Conservation (phyloP, 2,329 filamentous ascomycete species). For the Colletotrichum magnum region DNA sequence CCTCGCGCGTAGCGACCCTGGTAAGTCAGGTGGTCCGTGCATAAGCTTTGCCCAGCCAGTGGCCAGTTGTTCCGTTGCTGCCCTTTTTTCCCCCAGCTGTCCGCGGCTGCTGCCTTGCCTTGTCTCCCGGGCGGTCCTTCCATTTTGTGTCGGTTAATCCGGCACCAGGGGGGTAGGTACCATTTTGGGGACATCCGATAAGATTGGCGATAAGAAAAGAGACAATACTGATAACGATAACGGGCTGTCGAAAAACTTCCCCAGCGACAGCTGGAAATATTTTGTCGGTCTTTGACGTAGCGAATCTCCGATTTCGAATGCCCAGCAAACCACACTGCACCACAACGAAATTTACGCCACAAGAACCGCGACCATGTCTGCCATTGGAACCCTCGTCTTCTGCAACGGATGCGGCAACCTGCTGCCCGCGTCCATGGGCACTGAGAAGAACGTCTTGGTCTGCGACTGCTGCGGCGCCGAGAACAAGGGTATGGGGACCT, state of each 20-base stretch:
- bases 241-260: slow-evolving; percentile 22
- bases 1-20: slow-evolving; percentile 41
- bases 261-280: slow-evolving; percentile 27
- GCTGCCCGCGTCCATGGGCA: slow-evolving; percentile 84
- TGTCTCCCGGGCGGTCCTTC: not conserved
- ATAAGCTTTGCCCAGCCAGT: slow-evolving; percentile 35
- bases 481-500: slow-evolving; percentile 78
- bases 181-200: slow-evolving; percentile 9
- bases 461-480: slow-evolving; percentile 90
- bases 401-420: slow-evolving; percentile 94
- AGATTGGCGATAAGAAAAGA: not conserved
- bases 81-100: slow-evolving; percentile 17
- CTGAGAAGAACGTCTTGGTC: slow-evolving; percentile 79
- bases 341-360: slow-evolving; percentile 32
- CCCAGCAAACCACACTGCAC: not conserved
- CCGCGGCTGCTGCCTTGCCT: slow-evolving; percentile 13
- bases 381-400: slow-evolving; percentile 92
- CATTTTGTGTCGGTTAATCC: slow-evolving; percentile 13
- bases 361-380: slow-evolving; percentile 75
- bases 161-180: not conserved
- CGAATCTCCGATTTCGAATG: not conserved
- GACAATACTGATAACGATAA: slow-evolving; percentile 22
- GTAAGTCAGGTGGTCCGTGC: slow-evolving; percentile 36
- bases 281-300: slow-evolving; percentile 29
- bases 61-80: slow-evolving; percentile 38